Evolutionary conservation across 345 rosid species (phyloP).

Genomic region (Eucalyptus sp.): DNA sequence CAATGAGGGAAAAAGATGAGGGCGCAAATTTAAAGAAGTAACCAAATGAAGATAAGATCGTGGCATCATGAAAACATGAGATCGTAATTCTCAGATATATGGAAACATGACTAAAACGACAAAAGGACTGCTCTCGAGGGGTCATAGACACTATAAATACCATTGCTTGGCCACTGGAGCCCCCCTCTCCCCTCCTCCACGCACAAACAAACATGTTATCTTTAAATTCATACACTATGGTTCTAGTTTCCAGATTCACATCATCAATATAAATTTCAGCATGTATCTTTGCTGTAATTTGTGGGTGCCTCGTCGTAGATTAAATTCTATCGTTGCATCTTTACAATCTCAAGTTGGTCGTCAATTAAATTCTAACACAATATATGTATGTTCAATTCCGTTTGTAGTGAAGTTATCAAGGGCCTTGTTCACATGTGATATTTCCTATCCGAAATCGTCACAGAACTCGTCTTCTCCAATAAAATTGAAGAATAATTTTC

Average conservation of each 20-base stretch:
- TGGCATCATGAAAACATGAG: neutral
- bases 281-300: too few relatives aligned
- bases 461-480: neutral
- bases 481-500: neutral
- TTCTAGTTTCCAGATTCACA: too few relatives aligned
- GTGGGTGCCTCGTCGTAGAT: too few relatives aligned
- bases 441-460: too few relatives aligned
- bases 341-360: rapidly evolving
- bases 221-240: too few relatives aligned
- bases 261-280: rapidly evolving
- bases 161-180: too few relatives aligned
- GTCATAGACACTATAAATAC: too few relatives aligned
- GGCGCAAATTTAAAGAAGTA: neutral
- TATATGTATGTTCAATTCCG: rapidly evolving
- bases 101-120: neutral
- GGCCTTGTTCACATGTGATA: rapidly evolving
- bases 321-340: neutral
- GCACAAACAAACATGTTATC: too few relatives aligned
- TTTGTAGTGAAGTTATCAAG: neutral
- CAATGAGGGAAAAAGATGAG: neutral
- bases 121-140: neutral
- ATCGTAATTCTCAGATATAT: neutral
- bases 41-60: neutral
- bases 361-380: neutral
- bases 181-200: too few relatives aligned